Evolutionary conservation across 169 alveolate species (phyloP).

Genomic region (Cryptosporidium viatorum): DNA sequence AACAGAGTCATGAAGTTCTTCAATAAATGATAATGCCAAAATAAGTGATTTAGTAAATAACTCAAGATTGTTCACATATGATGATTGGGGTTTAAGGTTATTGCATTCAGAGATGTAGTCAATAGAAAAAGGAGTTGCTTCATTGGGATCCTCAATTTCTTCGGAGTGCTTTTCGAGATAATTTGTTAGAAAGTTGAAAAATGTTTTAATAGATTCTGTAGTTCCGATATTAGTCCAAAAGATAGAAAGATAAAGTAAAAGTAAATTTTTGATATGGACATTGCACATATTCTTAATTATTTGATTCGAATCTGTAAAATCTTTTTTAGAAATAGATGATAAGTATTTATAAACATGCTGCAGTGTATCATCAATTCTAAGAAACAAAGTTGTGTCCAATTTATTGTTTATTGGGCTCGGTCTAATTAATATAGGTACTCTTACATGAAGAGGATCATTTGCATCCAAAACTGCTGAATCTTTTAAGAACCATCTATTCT

Average conservation of each 20-base stretch:
- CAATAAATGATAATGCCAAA: conserved; percentile 34
- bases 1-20: conserved; percentile 4
- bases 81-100: neutral
- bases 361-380: conserved; percentile 46
- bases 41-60: conserved; percentile 21
- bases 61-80: conserved; percentile 28
- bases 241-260: conserved; percentile 27
- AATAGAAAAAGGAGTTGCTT: conserved; percentile 26
- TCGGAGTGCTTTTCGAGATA: conserved; percentile 20
- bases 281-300: conserved; percentile 7
- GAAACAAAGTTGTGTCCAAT: neutral
- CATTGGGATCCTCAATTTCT: conserved; percentile 46
- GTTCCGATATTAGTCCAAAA: conserved; percentile 55
- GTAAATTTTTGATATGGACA: conserved; percentile 11
- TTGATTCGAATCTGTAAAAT: neutral
- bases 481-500: conserved; percentile 79
- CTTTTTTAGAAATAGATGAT: neutral
- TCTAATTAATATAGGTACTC: conserved; percentile 13
- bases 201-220: conserved; percentile 2
- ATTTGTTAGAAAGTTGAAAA: conserved; percentile 3
- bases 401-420: neutral
- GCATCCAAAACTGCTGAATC: conserved; percentile 50
- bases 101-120: conserved; percentile 27
- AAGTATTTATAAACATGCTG: conserved; percentile 33
- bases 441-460: neutral